Evolutionary conservation across 352 stramenopile species (phyloP), one percentile per base, ranked within the genome.

Genomic region (Phytophthora pisi): DNA sequence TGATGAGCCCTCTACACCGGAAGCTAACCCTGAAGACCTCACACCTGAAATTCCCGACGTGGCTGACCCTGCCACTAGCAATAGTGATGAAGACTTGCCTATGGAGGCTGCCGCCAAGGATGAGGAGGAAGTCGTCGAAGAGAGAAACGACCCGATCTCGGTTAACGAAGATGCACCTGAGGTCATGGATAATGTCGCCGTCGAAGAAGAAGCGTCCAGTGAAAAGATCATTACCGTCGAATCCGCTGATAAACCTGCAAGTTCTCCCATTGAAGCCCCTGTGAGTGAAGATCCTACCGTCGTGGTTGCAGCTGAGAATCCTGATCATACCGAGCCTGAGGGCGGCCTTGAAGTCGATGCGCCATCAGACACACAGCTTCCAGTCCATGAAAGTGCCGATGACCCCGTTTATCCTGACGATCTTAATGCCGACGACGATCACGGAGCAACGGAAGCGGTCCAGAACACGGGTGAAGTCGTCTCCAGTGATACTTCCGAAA

Each of bases 1-100:
- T 40, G 62, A 54, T 40, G 31, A 49, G 15, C 7, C 51, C 26
- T 9, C 31, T 36, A 20, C 51, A 38, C 36, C 18, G 2, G 18
- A 61, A 40, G 38, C 24, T 57, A 45, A 7, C 11, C 1, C 56
- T 50, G 61, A 70, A 49, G 26, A 50, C 36, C 18, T 38, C 11
- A 6, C 8, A 23, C 24, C 30, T 10, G 42, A 57, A 34, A 8
- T 30, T 9, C 0, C 45, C 8, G 8, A 1, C 18, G 45, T 3
- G 45, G 1, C 13, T 53, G 63, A 66, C 13, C 7, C 38, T 31
- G 40, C 59, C 63, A 23, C 40, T n/a, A 50, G n/a, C 9, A 43
- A 58, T 3, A 20, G n/a, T 47, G 51, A 20, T 42, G 15, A 50
- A 20, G 20, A 20, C 38, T 34, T 38, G 26, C 13, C 52, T 36